Conservation (phyloP, 2,329 filamentous ascomycete genomes). For the Penicillium polonicum region DNA sequence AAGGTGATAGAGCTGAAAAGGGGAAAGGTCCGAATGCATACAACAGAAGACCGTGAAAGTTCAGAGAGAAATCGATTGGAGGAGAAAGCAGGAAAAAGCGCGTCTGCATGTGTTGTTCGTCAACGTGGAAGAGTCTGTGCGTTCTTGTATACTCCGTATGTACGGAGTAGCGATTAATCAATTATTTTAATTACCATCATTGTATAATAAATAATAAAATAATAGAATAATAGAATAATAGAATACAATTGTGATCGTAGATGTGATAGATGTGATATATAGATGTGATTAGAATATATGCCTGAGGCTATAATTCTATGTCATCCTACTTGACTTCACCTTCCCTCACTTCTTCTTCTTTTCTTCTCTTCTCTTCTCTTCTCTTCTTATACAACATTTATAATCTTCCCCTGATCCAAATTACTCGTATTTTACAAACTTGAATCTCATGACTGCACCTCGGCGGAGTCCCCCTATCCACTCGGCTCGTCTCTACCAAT, state of each 20-base stretch:
- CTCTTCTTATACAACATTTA: background rate
- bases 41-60: background rate
- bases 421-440: conserved; percentile 6
- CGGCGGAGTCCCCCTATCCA: conserved; percentile 4
- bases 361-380: background rate
- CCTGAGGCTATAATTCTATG: background rate
- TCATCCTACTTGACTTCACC: background rate
- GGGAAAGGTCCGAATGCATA: background rate
- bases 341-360: background rate
- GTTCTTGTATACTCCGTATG: background rate
- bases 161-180: too few species aligned
- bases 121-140: conserved; percentile 11
- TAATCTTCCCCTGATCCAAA: background rate
- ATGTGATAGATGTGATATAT: too few species aligned
- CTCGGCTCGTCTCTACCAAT: conserved; percentile 6
- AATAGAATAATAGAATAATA: too few species aligned
- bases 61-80: conserved; percentile 19
- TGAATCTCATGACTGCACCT: conserved; percentile 6
- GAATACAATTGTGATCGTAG: too few species aligned
- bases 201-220: too few species aligned
- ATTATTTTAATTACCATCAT: too few species aligned
- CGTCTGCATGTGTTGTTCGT: conserved; percentile 11
- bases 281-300: background rate
- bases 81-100: conserved; percentile 6
- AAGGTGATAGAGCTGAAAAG: background rate